Conservation (phyloP, 225 moss, liverwort and hornwort genomes). For the Bryum argenteum region DNA sequence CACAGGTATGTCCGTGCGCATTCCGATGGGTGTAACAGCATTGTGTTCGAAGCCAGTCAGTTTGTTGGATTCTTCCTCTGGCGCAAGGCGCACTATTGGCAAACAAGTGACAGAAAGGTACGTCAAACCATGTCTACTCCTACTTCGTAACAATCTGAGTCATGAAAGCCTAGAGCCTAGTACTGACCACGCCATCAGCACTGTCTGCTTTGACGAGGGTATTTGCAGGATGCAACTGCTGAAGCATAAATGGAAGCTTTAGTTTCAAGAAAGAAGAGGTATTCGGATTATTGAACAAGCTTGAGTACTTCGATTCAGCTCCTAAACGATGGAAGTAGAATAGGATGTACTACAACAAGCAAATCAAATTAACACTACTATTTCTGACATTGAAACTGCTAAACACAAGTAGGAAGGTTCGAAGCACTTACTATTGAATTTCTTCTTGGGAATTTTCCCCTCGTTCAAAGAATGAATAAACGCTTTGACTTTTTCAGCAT, state of each 20-base stretch:
- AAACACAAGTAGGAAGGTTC: conserved; percentile 16
- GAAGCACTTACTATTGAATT: conserved; percentile 80
- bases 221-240: conserved; percentile 19
- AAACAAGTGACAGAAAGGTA: conserved; percentile 18
- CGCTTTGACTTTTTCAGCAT: conserved; percentile 87
- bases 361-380: background rate
- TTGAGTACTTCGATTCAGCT: background rate
- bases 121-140: background rate
- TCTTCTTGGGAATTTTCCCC: conserved; percentile 83
- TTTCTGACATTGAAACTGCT: background rate
- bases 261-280: background rate
- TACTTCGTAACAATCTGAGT: background rate
- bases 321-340: background rate
- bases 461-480: conserved; percentile 79
- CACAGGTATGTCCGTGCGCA: conserved; percentile 83
- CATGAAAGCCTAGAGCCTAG: background rate
- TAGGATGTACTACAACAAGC: background rate
- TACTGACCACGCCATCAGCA: conserved; percentile 5
- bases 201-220: background rate
- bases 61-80: conserved; percentile 83
- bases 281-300: background rate
- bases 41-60: conserved; percentile 94
- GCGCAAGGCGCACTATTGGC: conserved; percentile 80
- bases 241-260: background rate
- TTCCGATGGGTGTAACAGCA: conserved; percentile 93